phyloP scores from a whole-genome alignment of 176 grass and related monocot genomes.

The Bonia amplexicaulis region DNA sequence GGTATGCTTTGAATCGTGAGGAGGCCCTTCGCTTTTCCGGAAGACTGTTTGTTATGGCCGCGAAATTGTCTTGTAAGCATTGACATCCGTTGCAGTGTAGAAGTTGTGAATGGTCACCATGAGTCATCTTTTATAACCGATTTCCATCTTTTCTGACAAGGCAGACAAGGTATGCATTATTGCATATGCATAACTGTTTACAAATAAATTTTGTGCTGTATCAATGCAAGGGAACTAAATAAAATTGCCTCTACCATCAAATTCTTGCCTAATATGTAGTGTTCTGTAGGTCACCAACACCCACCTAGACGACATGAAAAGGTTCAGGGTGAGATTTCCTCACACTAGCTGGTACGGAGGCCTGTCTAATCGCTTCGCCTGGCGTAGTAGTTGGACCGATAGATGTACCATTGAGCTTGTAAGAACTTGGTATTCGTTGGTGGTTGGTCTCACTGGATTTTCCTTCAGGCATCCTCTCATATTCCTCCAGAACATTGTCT shows the following conservation, averaged over 20 bases:
- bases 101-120: too few species aligned
- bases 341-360: not conserved
- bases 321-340: not conserved
- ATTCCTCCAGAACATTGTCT: conserved; percentile 12
- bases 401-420: conserved; percentile 12
- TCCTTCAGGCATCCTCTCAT: not conserved
- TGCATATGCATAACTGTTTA: too few species aligned
- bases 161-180: too few species aligned
- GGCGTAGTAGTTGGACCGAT: conserved; percentile 28
- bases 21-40: not conserved
- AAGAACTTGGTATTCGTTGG: not conserved
- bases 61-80: not conserved
- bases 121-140: too few species aligned
- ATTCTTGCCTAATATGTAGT: not conserved
- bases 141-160: too few species aligned
- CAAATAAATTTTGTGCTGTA: not conserved
- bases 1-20: not conserved
- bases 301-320: not conserved
- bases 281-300: not conserved
- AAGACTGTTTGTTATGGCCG: not conserved
- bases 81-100: too few species aligned
- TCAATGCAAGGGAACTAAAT: too few species aligned
- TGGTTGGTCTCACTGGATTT: conserved; percentile 6
- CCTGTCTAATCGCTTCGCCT: not conserved
- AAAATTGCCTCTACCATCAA: not conserved